Evolutionary conservation across 1,284 basidiomycete genomes (phyloP).

Genomic region (Ganoderma resinaceum): DNA sequence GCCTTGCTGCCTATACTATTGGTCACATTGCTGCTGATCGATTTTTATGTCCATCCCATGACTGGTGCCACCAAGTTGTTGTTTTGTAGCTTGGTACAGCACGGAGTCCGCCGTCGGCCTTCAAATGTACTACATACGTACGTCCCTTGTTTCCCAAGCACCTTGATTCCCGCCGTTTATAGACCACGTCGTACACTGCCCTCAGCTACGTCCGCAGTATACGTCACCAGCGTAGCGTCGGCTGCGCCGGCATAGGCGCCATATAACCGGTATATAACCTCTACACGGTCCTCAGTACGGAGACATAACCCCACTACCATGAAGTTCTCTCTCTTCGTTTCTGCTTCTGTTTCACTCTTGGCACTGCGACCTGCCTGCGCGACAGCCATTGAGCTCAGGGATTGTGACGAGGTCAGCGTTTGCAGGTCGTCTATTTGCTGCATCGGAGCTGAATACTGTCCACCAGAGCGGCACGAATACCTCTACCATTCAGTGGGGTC

Average conservation of each 20-base stretch:
- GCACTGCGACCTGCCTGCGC: neutral
- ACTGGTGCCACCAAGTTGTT: no score
- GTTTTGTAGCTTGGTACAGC: neutral
- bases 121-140: neutral
- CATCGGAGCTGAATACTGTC: neutral
- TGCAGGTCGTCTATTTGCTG: neutral
- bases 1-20: neutral
- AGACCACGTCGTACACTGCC: neutral
- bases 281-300: neutral
- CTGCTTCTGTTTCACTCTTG: neutral
- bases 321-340: neutral
- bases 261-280: neutral
- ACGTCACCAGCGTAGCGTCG: neutral
- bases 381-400: neutral
- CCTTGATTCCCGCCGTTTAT: neutral
- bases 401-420: neutral
- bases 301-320: neutral
- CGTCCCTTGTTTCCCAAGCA: neutral
- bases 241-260: neutral
- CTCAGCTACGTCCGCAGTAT: neutral
- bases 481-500: slow-evolving; percentile 12
- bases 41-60: no score
- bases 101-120: neutral
- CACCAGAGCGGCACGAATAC: neutral
- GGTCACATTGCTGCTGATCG: neutral